Evolutionary conservation across 768 basidiomycete genomes (phyloP), one percentile per base, ranked within the genome.

Genomic region (Suillus variegatus): DNA sequence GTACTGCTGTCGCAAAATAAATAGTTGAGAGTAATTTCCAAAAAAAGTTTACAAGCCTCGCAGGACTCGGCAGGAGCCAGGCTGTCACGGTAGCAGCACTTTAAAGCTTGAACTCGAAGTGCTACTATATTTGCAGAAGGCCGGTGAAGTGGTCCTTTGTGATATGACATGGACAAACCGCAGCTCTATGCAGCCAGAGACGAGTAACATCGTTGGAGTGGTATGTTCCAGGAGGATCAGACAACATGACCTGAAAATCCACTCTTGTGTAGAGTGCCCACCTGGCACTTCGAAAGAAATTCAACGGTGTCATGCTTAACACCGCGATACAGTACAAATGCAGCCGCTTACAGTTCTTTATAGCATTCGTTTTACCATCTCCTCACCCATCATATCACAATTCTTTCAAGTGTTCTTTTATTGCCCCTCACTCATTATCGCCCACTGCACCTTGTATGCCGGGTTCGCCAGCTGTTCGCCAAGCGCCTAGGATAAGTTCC

Each of bases 401-500:
- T 35, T n/a, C 32, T 35, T 55, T 13, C 16, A 25, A 12, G 9
- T 25, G 16, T 41, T 58, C 40, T 12, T 41, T 63, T n/a, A 40
- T 58, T 49, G 25, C 52, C 25, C 61, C 6, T 49, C 61, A 62
- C 18, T 58, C 56, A 55, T 56, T 54, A 38, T 72, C 78, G 63
- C 73, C 69, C 65, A 78, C 73, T 7, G 79, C 65, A 40, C 80
- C 88, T 18, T 81, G 74, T 62, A 75, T 83, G 6, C 92, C 92
- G 2, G 92, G 92, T 69, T 87, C 87, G 18, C 92, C 91, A 13
- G 92, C 90, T 20, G 85, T 81, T 75, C 85, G 86, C 97, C 96
- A 98, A n/a, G 94, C 94, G 14, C 89, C 90, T 28, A 95, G 78
- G 67, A 98, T 85, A 41, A 98, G 82, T 44, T 88, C 86, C 18